Evolutionary conservation across 768 basidiomycete species (phyloP).

Genomic region (Tricholoma sp.): DNA sequence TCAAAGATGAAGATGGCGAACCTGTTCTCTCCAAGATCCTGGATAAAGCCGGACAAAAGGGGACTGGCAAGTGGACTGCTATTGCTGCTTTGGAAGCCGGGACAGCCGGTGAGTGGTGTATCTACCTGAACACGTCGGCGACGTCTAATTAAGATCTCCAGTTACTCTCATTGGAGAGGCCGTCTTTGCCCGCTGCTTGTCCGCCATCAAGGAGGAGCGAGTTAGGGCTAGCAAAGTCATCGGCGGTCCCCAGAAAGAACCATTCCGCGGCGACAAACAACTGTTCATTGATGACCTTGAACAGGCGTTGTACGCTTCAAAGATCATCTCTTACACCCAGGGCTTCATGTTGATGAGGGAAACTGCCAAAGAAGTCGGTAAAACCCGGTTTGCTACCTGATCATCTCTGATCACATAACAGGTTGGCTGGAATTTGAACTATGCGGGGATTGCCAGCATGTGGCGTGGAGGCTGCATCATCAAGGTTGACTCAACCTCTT

Average conservation of each 20-base stretch:
- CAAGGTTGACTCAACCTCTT: conserved; percentile 48
- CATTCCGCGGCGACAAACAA: conserved; percentile 96
- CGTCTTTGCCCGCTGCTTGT: conserved; percentile 97
- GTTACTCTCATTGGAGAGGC: conserved; percentile 99
- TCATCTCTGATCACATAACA: conserved; percentile 19
- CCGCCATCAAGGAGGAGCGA: conserved; percentile 95
- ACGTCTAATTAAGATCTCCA: conserved; percentile 24
- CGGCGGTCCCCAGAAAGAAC: conserved; percentile 84
- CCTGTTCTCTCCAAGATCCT: conserved; percentile 92
- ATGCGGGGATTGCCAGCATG: conserved; percentile 96
- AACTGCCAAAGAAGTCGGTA: conserved; percentile 83
- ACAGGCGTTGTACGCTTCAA: conserved; percentile 98
- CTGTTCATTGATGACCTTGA: conserved; percentile 99
- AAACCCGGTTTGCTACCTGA: neutral
- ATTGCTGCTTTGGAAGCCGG: conserved; percentile 94
- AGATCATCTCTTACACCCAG: conserved; percentile 99
- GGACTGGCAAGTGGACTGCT: conserved; percentile 99
- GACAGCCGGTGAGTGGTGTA: conserved; percentile 56
- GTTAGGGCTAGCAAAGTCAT: conserved; percentile 88
- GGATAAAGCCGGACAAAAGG: conserved; percentile 97
- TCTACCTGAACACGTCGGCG: conserved; percentile 5
- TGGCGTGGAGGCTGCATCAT: conserved; percentile 99
- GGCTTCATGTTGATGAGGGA: conserved; percentile 99
- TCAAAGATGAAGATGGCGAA: conserved; percentile 92
- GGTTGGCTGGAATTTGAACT: conserved; percentile 91